Conservation (phyloP, 192 early-diverging fungal species). For the Podila verticillata region DNA sequence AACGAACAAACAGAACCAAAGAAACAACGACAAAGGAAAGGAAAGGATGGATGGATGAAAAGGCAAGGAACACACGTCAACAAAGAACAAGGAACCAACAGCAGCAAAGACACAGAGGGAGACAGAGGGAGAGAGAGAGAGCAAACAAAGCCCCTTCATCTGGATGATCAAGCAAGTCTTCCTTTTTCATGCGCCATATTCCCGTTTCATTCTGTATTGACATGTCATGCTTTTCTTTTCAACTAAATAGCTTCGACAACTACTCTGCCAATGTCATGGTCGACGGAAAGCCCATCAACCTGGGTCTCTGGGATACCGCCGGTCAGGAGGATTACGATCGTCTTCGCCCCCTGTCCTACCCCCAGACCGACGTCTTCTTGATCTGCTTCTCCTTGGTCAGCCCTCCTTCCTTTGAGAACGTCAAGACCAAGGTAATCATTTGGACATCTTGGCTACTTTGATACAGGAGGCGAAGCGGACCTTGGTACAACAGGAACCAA, state of each 20-base stretch:
- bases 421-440: conserved; percentile 88
- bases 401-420: conserved; percentile 97
- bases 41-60: too few species aligned
- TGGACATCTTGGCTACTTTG: neutral
- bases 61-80: too few species aligned
- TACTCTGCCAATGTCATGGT: conserved; percentile 99
- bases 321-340: conserved; percentile 99
- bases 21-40: too few species aligned
- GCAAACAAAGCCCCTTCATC: too few species aligned
- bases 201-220: too few species aligned
- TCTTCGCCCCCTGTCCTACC: conserved; percentile 96
- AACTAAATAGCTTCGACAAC: conserved; percentile 88
- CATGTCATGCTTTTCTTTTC: too few species aligned
- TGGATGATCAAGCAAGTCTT: too few species aligned
- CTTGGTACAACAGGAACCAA: neutral
- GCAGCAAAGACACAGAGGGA: too few species aligned
- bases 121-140: too few species aligned
- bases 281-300: conserved; percentile 97
- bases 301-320: conserved; percentile 98
- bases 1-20: too few species aligned
- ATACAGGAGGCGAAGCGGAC: neutral
- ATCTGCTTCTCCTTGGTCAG: conserved; percentile 98
- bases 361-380: conserved; percentile 98
- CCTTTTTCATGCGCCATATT: too few species aligned
- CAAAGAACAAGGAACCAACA: too few species aligned